A percentile compares a stretch with the other conserved stretches of the same genome.
Evolutionary conservation across 106 monocot species (phyloP).

Genomic region (Ottelia alismoides): DNA sequence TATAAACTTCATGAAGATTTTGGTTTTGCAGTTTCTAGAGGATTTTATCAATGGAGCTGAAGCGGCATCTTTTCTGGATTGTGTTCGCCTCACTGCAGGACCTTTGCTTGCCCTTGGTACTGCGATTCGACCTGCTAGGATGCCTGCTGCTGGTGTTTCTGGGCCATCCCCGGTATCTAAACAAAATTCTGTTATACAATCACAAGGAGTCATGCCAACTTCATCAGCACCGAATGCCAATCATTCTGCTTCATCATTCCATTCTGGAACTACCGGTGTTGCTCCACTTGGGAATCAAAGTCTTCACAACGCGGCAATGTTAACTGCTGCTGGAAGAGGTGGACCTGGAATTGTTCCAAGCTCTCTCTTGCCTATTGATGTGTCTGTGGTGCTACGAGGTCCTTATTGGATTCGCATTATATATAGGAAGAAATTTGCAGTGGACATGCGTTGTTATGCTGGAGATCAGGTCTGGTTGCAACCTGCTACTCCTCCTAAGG

Average conservation of each 20-base stretch:
- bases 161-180: slow-evolving; percentile 38
- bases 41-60: slow-evolving; percentile 96
- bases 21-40: slow-evolving; percentile 73
- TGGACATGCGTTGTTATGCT: slow-evolving; percentile 99
- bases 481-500: slow-evolving; percentile 96
- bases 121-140: slow-evolving; percentile 94
- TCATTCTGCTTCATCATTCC: slow-evolving; percentile 17
- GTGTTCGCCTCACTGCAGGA: slow-evolving; percentile 91
- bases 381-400: slow-evolving; percentile 84
- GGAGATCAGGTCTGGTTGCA: slow-evolving; percentile 99
- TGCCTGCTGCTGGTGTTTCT: slow-evolving; percentile 67
- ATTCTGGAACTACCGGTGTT: slow-evolving; percentile 16
- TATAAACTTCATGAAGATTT: too few species aligned
- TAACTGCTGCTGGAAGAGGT: slow-evolving; percentile 76
- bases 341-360: slow-evolving; percentile 95
- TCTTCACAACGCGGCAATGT: slow-evolving; percentile 49
- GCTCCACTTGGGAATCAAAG: slow-evolving; percentile 35
- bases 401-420: slow-evolving; percentile 99
- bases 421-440: slow-evolving; percentile 97
- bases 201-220: slow-evolving; percentile 41
- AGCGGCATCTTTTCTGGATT: slow-evolving; percentile 95
- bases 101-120: slow-evolving; percentile 85
- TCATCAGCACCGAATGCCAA: slow-evolving; percentile 27
- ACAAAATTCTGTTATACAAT: slow-evolving; percentile 25
- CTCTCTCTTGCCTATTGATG: slow-evolving; percentile 92